Base-by-base conservation (phyloP, 495 filamentous ascomycete genomes). In the Thermothielavioides terrestris region DNA sequence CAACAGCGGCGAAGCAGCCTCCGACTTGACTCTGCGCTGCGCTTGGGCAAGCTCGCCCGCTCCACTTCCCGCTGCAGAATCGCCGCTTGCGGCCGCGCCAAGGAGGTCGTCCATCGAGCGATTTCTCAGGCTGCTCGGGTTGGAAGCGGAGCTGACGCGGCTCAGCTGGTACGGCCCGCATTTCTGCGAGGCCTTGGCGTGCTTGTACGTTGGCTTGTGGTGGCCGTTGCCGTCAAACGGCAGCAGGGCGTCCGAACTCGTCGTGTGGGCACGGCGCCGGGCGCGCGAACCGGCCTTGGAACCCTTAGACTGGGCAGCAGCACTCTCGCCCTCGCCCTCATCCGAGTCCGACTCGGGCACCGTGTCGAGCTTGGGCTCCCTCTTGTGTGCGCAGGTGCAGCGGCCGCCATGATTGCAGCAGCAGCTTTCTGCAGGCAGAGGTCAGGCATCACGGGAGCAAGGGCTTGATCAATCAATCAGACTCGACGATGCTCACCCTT, bases 311-410 rank as follows among this genome's bases (percentile, higher is more conserved):
- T 69, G 65, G 46, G 74, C 60, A 49, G 69, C 53, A 45, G 71
- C 68, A 50, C 54, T 65, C 64, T 55, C 60, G 57, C 71, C 73
- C 63, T 71, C 68, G 51, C 54, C 65, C 64, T 55, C 60, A 57
- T 71, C 73, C 63, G 76, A 75, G 61, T 82, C 75, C 51, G 74
- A 77, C 68, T 85, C 79, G 52, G 82, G 81, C 41, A 88, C 83
- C 44, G 85, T 75, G 63, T 94, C 85, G 53, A 92, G 78, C 55
- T 76, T 73, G 15, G 63, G 61, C 68, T 95, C 92, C 70, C 90
- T 94, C 75, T 95, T 98, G 66, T 89, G 65, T 57, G 86, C 83
- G 71, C 92, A 98, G 54, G 82, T 85, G 73, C 92, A 98, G 68
- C 88, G 87, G 58, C 82, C 82, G 63, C 92, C 92, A 68, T 95